A percentile compares a stretch with the other conserved stretches of the same genome.
Evolutionary conservation across 805 yeast species (phyloP).

Genomic region (Saturnispora gosingensis): DNA sequence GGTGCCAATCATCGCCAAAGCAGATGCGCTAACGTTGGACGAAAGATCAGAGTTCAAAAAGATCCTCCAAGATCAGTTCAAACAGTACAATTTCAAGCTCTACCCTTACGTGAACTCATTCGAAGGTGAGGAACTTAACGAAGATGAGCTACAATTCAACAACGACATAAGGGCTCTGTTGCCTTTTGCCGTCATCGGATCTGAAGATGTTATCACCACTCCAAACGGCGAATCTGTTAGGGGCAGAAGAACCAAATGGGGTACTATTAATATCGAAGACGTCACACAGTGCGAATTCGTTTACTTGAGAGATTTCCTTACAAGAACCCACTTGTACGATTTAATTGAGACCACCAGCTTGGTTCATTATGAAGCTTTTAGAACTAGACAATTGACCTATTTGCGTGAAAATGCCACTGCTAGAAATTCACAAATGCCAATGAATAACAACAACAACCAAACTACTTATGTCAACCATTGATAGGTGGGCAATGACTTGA

Average conservation of each 20-base stretch:
- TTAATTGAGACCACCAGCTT: constrained; percentile 86
- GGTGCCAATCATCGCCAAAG: constrained; percentile 90
- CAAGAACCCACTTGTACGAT: constrained; percentile 93
- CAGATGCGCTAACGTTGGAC: constrained; percentile 78
- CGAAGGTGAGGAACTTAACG: constrained; percentile 35
- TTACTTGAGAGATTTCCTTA: constrained; percentile 84
- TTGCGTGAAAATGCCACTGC: constrained; percentile 79
- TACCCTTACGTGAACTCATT: constrained; percentile 62
- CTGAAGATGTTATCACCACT: constrained; percentile 60
- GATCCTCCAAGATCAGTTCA: constrained; percentile 66
- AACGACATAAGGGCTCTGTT: constrained; percentile 65
- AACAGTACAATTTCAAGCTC: constrained; percentile 59
- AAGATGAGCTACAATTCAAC: constrained; percentile 65
- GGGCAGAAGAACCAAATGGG: constrained; percentile 93
- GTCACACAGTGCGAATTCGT: constrained; percentile 93
- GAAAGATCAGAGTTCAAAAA: constrained; percentile 78
- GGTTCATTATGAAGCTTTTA: constrained; percentile 84
- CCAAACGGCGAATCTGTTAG: constrained; percentile 73
- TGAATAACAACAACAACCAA: neutral
- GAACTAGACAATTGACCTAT: constrained; percentile 88
- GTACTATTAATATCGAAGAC: constrained; percentile 86
- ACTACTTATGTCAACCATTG: neutral
- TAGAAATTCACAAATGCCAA: constrained; percentile 26
- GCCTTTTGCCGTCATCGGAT: constrained; percentile 94
- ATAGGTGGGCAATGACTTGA: neutral